phyloP scores from a whole-genome alignment of 176 grass and related monocot genomes.

The Juncus effusus region DNA sequence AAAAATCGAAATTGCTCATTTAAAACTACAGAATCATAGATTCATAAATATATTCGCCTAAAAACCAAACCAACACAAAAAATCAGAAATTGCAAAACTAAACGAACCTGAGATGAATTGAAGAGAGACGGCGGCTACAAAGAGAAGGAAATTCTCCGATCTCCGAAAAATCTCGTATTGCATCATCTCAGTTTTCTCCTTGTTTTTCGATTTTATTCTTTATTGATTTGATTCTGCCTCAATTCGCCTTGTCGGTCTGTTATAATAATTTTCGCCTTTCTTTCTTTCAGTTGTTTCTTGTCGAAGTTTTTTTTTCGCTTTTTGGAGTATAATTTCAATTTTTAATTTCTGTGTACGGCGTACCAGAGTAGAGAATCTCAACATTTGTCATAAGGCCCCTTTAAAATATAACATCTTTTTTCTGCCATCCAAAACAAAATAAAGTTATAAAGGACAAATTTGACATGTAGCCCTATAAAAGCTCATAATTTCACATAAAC shows the following conservation, averaged over 20 bases:
- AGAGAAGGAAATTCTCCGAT: constrained; percentile 13
- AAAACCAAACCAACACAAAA: constrained; percentile 1
- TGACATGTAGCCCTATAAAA: no score
- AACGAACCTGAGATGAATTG: constrained; percentile 31
- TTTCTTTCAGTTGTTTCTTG: neutral
- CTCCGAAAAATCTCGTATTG: constrained; percentile 8
- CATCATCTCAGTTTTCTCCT: constrained; percentile 17
- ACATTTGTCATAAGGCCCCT: no score
- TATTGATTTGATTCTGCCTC: constrained; percentile 15
- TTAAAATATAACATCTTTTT: no score
- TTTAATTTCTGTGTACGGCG: neutral
- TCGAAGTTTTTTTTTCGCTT: neutral
- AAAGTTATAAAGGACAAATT: no score
- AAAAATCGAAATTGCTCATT: neutral
- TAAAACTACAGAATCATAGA: constrained; percentile 11
- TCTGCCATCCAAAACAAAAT: no score
- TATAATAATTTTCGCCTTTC: neutral
- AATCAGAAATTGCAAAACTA: neutral
- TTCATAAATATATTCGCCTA: neutral
- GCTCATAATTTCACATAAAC: no score
- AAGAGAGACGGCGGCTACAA: constrained; percentile 11
- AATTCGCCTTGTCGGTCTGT: constrained; percentile 12
- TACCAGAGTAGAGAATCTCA: no score
- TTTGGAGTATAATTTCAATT: constrained; percentile 11
- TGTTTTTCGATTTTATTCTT: neutral